phyloP scores from a whole-genome alignment of 2,329 filamentous ascomycete genomes.

The Orbilia oligospora region DNA sequence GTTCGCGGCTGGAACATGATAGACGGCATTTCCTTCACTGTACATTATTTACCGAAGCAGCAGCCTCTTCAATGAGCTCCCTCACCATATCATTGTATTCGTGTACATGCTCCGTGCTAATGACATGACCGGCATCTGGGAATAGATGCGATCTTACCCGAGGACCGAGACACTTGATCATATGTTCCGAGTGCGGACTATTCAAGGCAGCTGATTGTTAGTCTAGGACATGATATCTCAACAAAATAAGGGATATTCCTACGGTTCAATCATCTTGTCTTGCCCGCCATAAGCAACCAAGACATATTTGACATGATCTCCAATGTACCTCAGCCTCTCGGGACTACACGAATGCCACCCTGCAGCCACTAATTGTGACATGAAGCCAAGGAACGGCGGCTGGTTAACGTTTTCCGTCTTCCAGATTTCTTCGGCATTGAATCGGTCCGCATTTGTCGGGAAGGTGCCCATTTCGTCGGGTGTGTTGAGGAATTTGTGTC shows the following conservation, averaged over 20 bases:
- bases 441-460: slow-evolving; percentile 83
- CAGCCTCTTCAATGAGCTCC: slow-evolving; percentile 72
- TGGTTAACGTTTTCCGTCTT: slow-evolving; percentile 76
- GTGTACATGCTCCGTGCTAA: slow-evolving; percentile 78
- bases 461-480: slow-evolving; percentile 77
- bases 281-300: slow-evolving; percentile 81
- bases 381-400: slow-evolving; percentile 78
- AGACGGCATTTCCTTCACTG: slow-evolving; percentile 23
- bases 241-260: background rate
- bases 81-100: slow-evolving; percentile 79
- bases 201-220: slow-evolving; percentile 59
- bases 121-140: slow-evolving; percentile 76
- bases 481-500: slow-evolving; percentile 73
- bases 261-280: slow-evolving; percentile 80
- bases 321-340: slow-evolving; percentile 76
- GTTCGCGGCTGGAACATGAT: slow-evolving; percentile 13
- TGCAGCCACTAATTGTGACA: slow-evolving; percentile 83
- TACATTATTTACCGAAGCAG: slow-evolving; percentile 11
- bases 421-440: slow-evolving; percentile 81
- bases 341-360: slow-evolving; percentile 83
- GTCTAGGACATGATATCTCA: background rate
- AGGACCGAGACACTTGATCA: slow-evolving; percentile 77
- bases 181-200: slow-evolving; percentile 75
- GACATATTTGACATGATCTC: slow-evolving; percentile 79
- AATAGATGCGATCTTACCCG: slow-evolving; percentile 67